phyloP scores from a whole-genome alignment of 1,284 basidiomycete genomes.

The Lignosus rhinocerotis region DNA sequence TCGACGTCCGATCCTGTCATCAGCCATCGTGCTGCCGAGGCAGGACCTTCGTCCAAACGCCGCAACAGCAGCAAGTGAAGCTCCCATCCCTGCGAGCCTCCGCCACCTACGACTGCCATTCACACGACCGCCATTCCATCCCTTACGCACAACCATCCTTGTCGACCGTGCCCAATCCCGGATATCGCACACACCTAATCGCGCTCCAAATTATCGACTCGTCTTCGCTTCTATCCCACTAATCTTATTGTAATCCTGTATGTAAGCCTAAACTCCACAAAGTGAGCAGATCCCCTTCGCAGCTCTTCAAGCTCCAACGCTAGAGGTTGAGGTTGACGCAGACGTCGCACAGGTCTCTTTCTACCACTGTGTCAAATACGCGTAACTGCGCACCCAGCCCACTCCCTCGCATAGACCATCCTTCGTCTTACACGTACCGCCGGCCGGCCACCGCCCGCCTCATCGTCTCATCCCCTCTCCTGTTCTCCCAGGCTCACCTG shows the following conservation, averaged over 20 bases:
- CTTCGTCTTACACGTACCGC: constrained; percentile 24
- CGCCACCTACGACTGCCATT: constrained; percentile 1
- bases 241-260: constrained; percentile 24
- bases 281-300: too few relatives aligned
- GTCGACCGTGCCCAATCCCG: constrained; percentile 14
- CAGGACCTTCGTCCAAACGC: constrained; percentile 17
- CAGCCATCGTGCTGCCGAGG: constrained; percentile 22
- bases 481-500: too few relatives aligned
- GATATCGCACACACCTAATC: constrained; percentile 18
- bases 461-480: too few relatives aligned
- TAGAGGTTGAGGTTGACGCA: neutral
- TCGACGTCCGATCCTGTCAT: constrained; percentile 37
- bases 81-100: neutral
- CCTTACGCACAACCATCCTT: neutral
- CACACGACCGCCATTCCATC: constrained; percentile 9
- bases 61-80: constrained; percentile 26
- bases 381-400: constrained; percentile 13
- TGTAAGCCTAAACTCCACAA: constrained; percentile 10
- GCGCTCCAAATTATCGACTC: constrained; percentile 7
- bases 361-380: constrained; percentile 13
- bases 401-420: constrained; percentile 18
- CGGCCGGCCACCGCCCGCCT: constrained; percentile 9
- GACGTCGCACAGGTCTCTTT: constrained; percentile 4
- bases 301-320: too few relatives aligned
- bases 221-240: constrained; percentile 20